phyloP scores from a whole-genome alignment of 305 asterid species.

The Solanum chacoense region DNA sequence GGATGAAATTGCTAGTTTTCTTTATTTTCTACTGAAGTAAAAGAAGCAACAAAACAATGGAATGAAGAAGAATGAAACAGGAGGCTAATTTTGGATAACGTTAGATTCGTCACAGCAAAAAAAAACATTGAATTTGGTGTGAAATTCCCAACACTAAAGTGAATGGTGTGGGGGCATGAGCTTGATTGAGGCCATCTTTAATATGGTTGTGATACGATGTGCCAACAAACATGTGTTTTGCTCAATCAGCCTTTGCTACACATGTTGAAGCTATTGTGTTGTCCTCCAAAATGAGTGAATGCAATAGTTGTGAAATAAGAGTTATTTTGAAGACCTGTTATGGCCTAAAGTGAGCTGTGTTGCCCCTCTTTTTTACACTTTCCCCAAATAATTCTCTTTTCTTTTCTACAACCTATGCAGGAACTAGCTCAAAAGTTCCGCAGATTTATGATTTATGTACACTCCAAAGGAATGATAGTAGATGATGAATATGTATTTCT shows the following conservation, averaged over 20 bases:
- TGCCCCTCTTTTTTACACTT: not conserved
- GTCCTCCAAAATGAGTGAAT: not conserved
- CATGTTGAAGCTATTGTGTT: not conserved
- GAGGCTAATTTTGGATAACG: not conserved
- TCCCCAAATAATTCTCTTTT: not conserved
- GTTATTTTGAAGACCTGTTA: not conserved
- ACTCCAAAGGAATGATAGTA: constrained; percentile 54
- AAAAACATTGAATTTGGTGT: not conserved
- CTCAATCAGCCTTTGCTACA: not conserved
- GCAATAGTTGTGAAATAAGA: not conserved
- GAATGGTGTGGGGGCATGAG: not conserved
- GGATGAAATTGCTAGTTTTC: not conserved
- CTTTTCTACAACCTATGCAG: constrained; percentile 12
- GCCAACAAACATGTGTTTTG: not conserved
- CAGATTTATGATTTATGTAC: constrained; percentile 58
- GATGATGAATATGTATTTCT: constrained; percentile 52
- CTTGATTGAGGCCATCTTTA: not conserved
- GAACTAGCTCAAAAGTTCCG: constrained; percentile 23
- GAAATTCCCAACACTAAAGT: not conserved
- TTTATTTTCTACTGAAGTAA: not conserved
- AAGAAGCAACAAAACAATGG: not conserved
- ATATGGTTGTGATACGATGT: not conserved
- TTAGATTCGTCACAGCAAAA: not conserved
- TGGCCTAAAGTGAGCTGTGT: not conserved
- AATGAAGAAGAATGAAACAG: not conserved